Evolutionary conservation across 352 stramenopile genomes (phyloP).

Genomic region (Globisporangium orthogonon): DNA sequence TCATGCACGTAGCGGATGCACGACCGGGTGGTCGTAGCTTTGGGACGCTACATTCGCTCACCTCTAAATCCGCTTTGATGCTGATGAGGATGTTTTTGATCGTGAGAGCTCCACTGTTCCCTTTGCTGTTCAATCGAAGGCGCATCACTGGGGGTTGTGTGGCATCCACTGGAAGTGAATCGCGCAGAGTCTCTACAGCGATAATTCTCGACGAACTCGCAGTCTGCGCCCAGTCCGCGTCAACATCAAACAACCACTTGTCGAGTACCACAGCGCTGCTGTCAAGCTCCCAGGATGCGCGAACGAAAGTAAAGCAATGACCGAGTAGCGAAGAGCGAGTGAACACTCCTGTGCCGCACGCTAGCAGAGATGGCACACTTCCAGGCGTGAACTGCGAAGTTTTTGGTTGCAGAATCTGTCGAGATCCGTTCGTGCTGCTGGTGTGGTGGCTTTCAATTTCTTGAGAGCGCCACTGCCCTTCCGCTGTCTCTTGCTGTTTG

Average conservation of each 20-base stretch:
- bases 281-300: background rate
- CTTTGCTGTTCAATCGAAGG: slow-evolving; percentile 7
- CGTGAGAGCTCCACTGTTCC: background rate
- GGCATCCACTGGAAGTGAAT: background rate
- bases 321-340: slow-evolving; percentile 17
- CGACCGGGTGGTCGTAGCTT: background rate
- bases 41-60: background rate
- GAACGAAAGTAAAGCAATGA: slow-evolving; percentile 16
- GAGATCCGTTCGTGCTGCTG: background rate
- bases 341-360: slow-evolving; percentile 8
- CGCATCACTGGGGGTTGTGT: background rate
- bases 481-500: background rate
- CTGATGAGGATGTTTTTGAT: slow-evolving; percentile 5
- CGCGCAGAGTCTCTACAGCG: background rate
- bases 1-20: background rate
- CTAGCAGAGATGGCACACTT: background rate
- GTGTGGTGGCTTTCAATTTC: background rate
- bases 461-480: background rate
- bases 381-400: background rate
- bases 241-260: slow-evolving; percentile 9
- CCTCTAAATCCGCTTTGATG: background rate
- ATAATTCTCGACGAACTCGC: background rate
- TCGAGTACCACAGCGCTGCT: background rate
- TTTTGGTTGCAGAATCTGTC: background rate
- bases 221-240: slow-evolving; percentile 9